Base-by-base conservation (phyloP, 345 rosid species). In the Aegle marmelos region DNA sequence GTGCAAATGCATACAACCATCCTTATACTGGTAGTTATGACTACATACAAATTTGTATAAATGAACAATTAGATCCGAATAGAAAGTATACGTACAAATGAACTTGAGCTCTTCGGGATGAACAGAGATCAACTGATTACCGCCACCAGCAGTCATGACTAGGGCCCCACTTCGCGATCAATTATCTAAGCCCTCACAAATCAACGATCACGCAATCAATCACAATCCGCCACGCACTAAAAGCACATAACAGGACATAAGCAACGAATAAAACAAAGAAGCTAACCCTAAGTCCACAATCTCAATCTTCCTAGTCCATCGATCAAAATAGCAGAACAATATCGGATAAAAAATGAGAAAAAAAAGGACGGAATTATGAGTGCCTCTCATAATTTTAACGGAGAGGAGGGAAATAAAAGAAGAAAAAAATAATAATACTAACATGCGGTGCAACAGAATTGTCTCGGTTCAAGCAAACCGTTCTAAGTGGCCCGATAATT, bases 41-140 rank as follows among this genome's bases (percentile, higher is more conserved):
- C n/a, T 31, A 58, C 30, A 78, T 25, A 4, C 19, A 63, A 36
- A 27, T 48, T 58, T 34, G 22, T 37, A 54, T 4, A 50, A 7
- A 62, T 0, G 58, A 62, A 61, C 21, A 61, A 6, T 6, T 14
- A 25, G 60, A 31, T 24, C n/a, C 57, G 71, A 58, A 66, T 58
- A 64, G 72, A 76, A 53, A 68, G 68, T 74, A 73, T 78, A 56
- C 88, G 53, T 89, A 96, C 99, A 88, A 24, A 79, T 76, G 83
- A 96, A 94, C 83, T 86, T 92, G 90, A 96, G 95, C 80, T 96
- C 98, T 37, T 91, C 96, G 67, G 99, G 99, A 80, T 92, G 98
- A 80, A 96, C 90, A 48, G 97, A 90, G 91, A 96, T 89, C 78
- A 96, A 80, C 82, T 85, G 90, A 36, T 87, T 89, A 80, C 86